phyloP scores from a whole-genome alignment of 1,284 basidiomycete genomes.

The Pseudozyma hubeiensis region DNA sequence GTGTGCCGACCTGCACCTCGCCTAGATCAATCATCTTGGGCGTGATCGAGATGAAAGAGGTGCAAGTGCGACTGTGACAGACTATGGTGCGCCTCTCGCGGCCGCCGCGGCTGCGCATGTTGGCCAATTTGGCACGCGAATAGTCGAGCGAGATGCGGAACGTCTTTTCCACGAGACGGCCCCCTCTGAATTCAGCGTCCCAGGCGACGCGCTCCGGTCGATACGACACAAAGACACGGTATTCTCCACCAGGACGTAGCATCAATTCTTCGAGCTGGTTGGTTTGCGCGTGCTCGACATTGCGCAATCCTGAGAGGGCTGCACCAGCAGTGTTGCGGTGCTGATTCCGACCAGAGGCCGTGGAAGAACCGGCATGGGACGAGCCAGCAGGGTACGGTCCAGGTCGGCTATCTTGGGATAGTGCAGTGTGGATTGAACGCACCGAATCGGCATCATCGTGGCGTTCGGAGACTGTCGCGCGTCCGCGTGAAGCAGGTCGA shows the following conservation, averaged over 20 bases:
- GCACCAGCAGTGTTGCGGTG: slow-evolving; percentile 26
- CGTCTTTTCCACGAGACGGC: slow-evolving; percentile 68
- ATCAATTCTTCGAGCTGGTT: slow-evolving; percentile 72
- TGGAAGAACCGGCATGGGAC: slow-evolving; percentile 48
- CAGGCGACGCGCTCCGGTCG: slow-evolving; percentile 68
- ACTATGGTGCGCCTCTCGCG: slow-evolving; percentile 68
- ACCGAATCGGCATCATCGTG: slow-evolving; percentile 42
- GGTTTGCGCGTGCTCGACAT: slow-evolving; percentile 63
- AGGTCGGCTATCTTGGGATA: slow-evolving; percentile 57
- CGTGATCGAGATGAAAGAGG: slow-evolving; percentile 70
- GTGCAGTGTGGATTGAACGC: slow-evolving; percentile 49
- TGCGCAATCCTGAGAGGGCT: slow-evolving; percentile 50
- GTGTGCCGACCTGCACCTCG: slow-evolving; percentile 71
- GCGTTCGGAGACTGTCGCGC: slow-evolving; percentile 22
- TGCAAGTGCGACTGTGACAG: slow-evolving; percentile 71
- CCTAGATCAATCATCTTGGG: slow-evolving; percentile 71
- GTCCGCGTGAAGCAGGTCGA: slow-evolving; percentile 30
- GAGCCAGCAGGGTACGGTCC: slow-evolving; percentile 51
- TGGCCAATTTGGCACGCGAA: slow-evolving; percentile 60
- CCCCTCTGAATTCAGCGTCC: slow-evolving; percentile 66
- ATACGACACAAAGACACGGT: slow-evolving; percentile 71
- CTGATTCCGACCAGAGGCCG: slow-evolving; percentile 23
- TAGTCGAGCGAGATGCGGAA: slow-evolving; percentile 72
- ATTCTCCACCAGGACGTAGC: slow-evolving; percentile 71
- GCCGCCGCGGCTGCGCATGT: slow-evolving; percentile 61